Evolutionary conservation across 108 stramenopile species (phyloP).

Genomic region (Conticribra guillardii): DNA sequence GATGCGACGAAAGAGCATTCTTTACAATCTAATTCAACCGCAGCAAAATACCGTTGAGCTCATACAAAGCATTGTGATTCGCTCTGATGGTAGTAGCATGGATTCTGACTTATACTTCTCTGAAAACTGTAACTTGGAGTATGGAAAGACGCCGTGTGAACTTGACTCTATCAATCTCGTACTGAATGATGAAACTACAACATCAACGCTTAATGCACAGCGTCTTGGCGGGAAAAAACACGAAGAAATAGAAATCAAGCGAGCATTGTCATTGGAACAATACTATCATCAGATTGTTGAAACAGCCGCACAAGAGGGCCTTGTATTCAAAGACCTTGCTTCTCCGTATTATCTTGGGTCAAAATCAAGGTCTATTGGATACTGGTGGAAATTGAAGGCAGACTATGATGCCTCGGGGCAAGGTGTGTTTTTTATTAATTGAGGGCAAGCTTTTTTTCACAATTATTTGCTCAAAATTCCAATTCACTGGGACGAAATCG

Average conservation of each 20-base stretch:
- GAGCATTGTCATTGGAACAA: conserved; percentile 62
- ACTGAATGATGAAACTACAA: conserved; percentile 27
- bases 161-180: conserved; percentile 68
- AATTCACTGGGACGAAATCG: too few relatives aligned
- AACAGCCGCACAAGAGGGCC: conserved; percentile 67
- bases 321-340: conserved; percentile 81
- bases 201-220: conserved; percentile 38
- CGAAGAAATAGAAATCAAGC: conserved; percentile 61
- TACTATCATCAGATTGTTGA: conserved; percentile 74
- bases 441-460: too few relatives aligned
- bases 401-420: conserved; percentile 36
- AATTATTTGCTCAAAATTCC: too few relatives aligned
- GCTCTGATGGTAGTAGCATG: conserved; percentile 70
- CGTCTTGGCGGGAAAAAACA: conserved; percentile 37
- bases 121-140: conserved; percentile 28
- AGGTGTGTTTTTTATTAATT: too few relatives aligned
- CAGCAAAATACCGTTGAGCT: conserved; percentile 71
- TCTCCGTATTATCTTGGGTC: conserved; percentile 72
- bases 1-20: conserved; percentile 67
- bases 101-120: conserved; percentile 67
- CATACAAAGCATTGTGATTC: conserved; percentile 65
- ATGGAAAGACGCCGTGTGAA: conserved; percentile 37
- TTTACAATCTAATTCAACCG: conserved; percentile 64
- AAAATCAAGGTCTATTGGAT: conserved; percentile 52
- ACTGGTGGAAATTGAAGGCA: conserved; percentile 74